Percentiles rank a stretch among this genome's conserved stretches.
Conservation (phyloP, 2,329 filamentous ascomycete genomes). For the Trichoderma afroharzianum region DNA sequence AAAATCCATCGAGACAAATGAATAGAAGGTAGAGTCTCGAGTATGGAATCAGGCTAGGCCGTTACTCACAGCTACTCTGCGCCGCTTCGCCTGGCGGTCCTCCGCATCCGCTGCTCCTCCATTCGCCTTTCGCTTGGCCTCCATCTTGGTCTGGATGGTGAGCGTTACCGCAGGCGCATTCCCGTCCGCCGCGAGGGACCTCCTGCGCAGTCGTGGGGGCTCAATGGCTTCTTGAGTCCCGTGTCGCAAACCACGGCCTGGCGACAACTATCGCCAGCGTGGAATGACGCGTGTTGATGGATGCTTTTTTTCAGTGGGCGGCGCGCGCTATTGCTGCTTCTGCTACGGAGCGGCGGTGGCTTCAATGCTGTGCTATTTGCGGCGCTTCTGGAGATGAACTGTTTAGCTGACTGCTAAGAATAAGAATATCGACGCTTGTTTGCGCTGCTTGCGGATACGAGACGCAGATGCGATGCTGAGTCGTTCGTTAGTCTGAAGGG, state of each 20-base stretch:
- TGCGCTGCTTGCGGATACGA: not conserved
- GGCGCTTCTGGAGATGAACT: not conserved
- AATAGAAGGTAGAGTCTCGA: not conserved
- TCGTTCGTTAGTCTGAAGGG: not conserved
- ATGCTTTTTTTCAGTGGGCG: not conserved
- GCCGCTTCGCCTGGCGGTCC: conserved; percentile 54
- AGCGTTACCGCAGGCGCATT: conserved; percentile 28
- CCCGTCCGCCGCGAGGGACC: conserved; percentile 20
- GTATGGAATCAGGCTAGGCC: conserved; percentile 1
- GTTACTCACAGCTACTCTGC: conserved; percentile 47
- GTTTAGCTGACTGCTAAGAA: not conserved
- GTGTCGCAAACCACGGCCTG: conserved; percentile 13
- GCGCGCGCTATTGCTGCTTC: conserved; percentile 21
- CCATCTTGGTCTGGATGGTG: conserved; percentile 40
- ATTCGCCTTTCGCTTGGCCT: conserved; percentile 55
- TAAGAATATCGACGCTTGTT: not conserved
- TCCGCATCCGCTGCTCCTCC: conserved; percentile 43
- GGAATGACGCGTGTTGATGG: conserved; percentile 23
- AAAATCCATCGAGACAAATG: not conserved
- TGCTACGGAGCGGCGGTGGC: not conserved
- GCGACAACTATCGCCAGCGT: conserved; percentile 11
- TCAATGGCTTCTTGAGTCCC: conserved; percentile 26
- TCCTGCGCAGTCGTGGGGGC: conserved; percentile 20
- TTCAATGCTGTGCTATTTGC: not conserved
- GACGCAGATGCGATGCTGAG: conserved; percentile 1